These are phyloP conservation scores for Leccinum disarticulatum DNA, from an alignment of 768 basidiomycete species.

Conservation along the genomic window DNA sequence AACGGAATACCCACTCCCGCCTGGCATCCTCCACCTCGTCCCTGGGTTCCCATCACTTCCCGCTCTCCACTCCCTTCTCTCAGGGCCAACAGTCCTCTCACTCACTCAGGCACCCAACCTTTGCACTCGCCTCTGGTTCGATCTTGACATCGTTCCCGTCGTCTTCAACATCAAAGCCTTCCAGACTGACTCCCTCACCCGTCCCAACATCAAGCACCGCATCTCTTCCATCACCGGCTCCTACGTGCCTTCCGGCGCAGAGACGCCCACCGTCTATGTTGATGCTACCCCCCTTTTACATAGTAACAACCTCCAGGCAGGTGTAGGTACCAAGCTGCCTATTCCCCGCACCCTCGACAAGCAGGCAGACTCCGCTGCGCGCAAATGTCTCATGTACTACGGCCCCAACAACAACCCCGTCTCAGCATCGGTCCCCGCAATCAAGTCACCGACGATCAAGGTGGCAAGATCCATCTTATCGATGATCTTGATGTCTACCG, in stretches of 20 bases:
- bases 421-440: conserved; percentile 80
- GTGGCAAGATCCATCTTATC: conserved; percentile 80
- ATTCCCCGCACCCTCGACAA: conserved; percentile 78
- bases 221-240: conserved; percentile 80
- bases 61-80: too few relatives aligned
- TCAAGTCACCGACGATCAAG: conserved; percentile 86
- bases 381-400: conserved; percentile 82
- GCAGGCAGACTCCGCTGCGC: conserved; percentile 83
- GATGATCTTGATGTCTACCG: conserved; percentile 80
- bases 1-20: too few relatives aligned
- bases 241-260: conserved; percentile 71
- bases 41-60: too few relatives aligned
- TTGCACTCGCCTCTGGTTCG: conserved; percentile 84
- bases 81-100: too few relatives aligned
- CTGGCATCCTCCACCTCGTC: too few relatives aligned
- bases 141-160: conserved; percentile 79
- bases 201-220: conserved; percentile 79
- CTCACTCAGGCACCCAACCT: conserved; percentile 72
- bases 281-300: conserved; percentile 53
- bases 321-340: conserved; percentile 58
- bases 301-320: conserved; percentile 40
- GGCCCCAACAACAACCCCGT: conserved; percentile 81
- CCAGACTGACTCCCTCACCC: conserved; percentile 76
- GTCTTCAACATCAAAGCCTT: conserved; percentile 84
- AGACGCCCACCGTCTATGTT: conserved; percentile 71